Base-by-base conservation (phyloP, 2,329 filamentous ascomycete genomes). In the Colletotrichum chrysophilum region DNA sequence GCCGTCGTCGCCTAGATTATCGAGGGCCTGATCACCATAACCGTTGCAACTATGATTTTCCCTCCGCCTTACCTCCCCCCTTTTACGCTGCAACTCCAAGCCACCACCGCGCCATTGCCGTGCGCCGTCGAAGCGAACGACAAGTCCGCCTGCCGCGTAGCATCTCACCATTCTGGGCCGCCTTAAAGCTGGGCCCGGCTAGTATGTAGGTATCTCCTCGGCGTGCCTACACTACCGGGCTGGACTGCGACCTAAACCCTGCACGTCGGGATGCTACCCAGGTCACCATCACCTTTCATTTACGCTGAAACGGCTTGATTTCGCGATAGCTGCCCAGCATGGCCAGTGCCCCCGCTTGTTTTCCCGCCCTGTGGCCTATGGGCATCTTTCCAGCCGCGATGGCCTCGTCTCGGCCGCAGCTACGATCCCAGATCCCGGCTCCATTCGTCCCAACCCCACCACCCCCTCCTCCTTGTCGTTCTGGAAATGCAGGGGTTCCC, bases 241-340 rank as follows among this genome's bases (percentile, higher is more conserved):
- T 60, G 55, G 30, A 62, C 24, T 60, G 61, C n/a, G 36, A 66
- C 62, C 24, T 58, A 12, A 61, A 65, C 62, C 62, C 61, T 75
- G 73, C 69, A 65, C 26, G 48, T 58, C 70, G 74, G 74, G 70
- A 76, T 76, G 70, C 70, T 52, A 68, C 58, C 43, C 43, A 61
- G 36, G 70, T 66, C 70, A 43, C 28, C 74, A 69, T 34, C 64
- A 52, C 43, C 43, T 52, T 74, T 76, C 74, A 76, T 76, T 76
- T 76, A 74, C 55, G 74, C 74, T 76, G 74, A 76, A 76, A 76
- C 74, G 70, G 32, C 70, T 60, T 74, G 65, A 69, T 76, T 62
- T 74, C 64, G 74, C 58, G 55, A 60, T 74, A 36, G 65, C 38
- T 69, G 34, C 74, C 43, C n/a, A 65, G 74, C 58, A 65, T 67